A percentile compares a stretch with the other conserved stretches of the same genome.
Evolutionary conservation across 1,139 yeast genomes (phyloP).

Genomic region (Nadsonia starkeyi-henricii): DNA sequence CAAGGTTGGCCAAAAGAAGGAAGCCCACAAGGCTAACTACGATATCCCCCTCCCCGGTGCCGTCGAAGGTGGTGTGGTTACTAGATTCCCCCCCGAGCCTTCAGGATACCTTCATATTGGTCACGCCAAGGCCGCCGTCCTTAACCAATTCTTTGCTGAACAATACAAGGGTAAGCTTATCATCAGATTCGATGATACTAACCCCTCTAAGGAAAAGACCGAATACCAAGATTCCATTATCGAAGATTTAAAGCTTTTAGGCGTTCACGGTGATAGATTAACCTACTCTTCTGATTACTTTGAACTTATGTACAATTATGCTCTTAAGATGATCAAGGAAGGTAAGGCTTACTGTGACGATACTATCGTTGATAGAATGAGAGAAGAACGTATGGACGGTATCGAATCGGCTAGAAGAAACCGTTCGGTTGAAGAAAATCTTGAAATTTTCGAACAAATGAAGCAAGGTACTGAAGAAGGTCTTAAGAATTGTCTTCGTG

Average conservation of each 20-base stretch:
- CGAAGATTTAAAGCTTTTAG: constrained; percentile 77
- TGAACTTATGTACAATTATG: constrained; percentile 74
- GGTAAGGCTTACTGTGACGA: constrained; percentile 97
- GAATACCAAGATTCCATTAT: constrained; percentile 88
- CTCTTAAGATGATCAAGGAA: constrained; percentile 73
- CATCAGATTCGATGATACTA: constrained; percentile 92
- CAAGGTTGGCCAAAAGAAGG: constrained; percentile 41
- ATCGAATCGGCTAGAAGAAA: constrained; percentile 82
- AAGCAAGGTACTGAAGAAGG: constrained; percentile 86
- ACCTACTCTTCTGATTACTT: constrained; percentile 91
- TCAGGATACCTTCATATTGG: constrained; percentile 95
- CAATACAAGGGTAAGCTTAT: constrained; percentile 88
- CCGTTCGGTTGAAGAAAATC: constrained; percentile 79
- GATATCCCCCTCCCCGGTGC: constrained; percentile 90
- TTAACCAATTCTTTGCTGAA: constrained; percentile 91
- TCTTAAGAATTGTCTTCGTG: constrained; percentile 78
- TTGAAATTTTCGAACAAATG: constrained; percentile 81
- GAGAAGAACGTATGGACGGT: constrained; percentile 97
- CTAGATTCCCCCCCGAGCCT: constrained; percentile 90
- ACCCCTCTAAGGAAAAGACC: constrained; percentile 84
- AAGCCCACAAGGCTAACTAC: constrained; percentile 56
- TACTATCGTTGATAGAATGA: constrained; percentile 84
- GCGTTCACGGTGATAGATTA: constrained; percentile 76
- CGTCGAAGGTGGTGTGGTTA: constrained; percentile 82
- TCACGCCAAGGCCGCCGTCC: constrained; percentile 92